Percentiles rank a stretch among this genome's conserved stretches.
Conservation (phyloP, 2,329 filamentous ascomycete genomes). For the Curvularia sp. region DNA sequence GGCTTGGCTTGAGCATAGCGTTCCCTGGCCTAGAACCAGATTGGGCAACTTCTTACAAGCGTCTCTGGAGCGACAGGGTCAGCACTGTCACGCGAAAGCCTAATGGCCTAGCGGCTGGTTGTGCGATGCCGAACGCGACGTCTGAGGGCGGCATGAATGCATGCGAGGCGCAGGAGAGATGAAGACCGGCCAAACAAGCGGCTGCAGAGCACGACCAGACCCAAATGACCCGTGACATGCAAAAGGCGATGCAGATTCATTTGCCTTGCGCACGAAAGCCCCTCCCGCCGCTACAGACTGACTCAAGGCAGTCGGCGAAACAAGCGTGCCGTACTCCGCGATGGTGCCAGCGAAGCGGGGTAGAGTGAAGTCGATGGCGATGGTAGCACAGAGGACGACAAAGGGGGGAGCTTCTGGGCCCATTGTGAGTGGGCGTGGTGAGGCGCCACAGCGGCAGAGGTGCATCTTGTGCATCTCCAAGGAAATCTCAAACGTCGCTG, state of each 20-base stretch:
- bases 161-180: slow-evolving; percentile 19
- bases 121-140: slow-evolving; percentile 20
- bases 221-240: slow-evolving; percentile 17
- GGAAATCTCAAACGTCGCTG: slow-evolving; percentile 16
- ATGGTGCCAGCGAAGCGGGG: slow-evolving; percentile 21
- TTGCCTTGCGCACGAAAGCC: slow-evolving; percentile 17
- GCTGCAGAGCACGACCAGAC: slow-evolving; percentile 4
- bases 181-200: slow-evolving; percentile 2
- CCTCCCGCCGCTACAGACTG: slow-evolving; percentile 14
- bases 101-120: slow-evolving; percentile 32
- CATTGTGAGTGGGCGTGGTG: slow-evolving; percentile 1
- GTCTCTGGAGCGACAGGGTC: slow-evolving; percentile 26
- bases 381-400: slow-evolving; percentile 5
- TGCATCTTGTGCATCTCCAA: slow-evolving; percentile 13
- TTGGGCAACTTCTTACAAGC: slow-evolving; percentile 19
- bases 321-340: slow-evolving; percentile 31
- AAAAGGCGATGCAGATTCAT: slow-evolving; percentile 18
- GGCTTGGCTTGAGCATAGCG: slow-evolving; percentile 32
- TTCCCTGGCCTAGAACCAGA: slow-evolving; percentile 26
- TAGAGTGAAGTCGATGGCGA: slow-evolving; percentile 20
- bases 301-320: slow-evolving; percentile 36
- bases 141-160: slow-evolving; percentile 9
- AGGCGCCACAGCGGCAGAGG: slow-evolving; percentile 8
- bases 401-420: slow-evolving; percentile 13
- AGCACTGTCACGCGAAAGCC: slow-evolving; percentile 28